Percentiles rank a stretch among this genome's conserved stretches.
phyloP scores from a whole-genome alignment of 176 grass and related monocot genomes.

The Rhipidocladum racemiflorum region DNA sequence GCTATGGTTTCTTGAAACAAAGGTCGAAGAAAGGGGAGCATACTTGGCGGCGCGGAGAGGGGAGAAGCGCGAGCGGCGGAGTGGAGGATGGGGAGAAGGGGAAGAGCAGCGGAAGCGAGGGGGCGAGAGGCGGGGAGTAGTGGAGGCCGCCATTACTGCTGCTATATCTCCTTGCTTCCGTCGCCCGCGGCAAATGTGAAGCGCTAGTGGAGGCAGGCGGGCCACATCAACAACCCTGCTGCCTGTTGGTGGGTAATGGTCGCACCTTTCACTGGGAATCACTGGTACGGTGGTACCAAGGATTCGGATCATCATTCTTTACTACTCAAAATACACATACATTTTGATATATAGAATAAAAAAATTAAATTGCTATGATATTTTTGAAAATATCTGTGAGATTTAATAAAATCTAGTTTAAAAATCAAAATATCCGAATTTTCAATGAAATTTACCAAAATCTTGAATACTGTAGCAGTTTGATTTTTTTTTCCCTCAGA shows the following conservation, averaged over 20 bases:
- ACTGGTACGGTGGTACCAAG: no score
- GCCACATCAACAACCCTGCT: conserved; percentile 19
- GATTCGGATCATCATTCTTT: no score
- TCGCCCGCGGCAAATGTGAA: conserved; percentile 16
- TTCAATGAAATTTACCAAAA: no score
- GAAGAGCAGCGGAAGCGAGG: neutral
- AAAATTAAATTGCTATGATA: no score
- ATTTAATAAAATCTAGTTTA: no score
- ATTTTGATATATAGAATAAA: no score
- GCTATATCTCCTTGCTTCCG: conserved; percentile 30
- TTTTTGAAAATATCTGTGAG: no score
- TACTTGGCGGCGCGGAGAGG: conserved; percentile 48
- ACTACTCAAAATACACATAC: no score
- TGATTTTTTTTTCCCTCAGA: no score
- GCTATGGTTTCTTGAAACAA: neutral
- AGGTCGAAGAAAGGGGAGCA: neutral
- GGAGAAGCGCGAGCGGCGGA: conserved; percentile 24
- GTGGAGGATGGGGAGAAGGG: neutral
- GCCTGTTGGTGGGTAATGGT: neutral
- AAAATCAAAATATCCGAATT: no score
- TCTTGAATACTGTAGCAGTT: no score
- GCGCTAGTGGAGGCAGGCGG: conserved; percentile 24
- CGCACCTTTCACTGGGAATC: neutral
- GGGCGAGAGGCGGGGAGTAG: conserved; percentile 32
- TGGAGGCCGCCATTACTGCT: conserved; percentile 34